Percentiles rank a stretch among this genome's conserved stretches.
These are phyloP conservation scores for Ogataea trehaloabstinens DNA, from an alignment of 805 yeast genomes.

Conservation along the genomic window DNA sequence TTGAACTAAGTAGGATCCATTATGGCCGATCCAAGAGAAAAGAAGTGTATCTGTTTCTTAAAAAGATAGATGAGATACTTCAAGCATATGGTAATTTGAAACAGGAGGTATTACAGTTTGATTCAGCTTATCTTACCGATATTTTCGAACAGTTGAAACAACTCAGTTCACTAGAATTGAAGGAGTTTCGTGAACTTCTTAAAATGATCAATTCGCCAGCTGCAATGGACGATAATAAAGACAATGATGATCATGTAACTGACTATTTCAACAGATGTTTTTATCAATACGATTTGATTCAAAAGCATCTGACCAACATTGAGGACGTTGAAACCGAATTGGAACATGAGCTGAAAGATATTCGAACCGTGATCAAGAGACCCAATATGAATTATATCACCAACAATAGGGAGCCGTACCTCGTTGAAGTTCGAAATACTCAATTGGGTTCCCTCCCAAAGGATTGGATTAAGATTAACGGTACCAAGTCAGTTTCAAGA, in stretches of 20 bases:
- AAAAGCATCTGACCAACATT: constrained; percentile 41
- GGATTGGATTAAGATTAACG: constrained; percentile 75
- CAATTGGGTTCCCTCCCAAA: constrained; percentile 59
- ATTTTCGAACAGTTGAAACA: constrained; percentile 18
- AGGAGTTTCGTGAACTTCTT: constrained; percentile 34
- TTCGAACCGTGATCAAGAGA: constrained; percentile 48
- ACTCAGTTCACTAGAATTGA: constrained; percentile 13
- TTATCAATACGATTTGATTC: constrained; percentile 36
- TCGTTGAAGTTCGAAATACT: constrained; percentile 71
- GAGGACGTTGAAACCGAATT: constrained; percentile 46
- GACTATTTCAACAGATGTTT: constrained; percentile 43
- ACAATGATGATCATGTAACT: constrained; percentile 35
- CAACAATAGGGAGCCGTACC: constrained; percentile 63
- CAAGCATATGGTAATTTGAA: constrained; percentile 26
- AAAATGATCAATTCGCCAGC: constrained; percentile 50
- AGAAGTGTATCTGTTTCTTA: constrained; percentile 57
- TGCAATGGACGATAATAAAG: constrained; percentile 52
- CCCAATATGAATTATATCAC: constrained; percentile 57
- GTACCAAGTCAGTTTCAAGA: constrained; percentile 66
- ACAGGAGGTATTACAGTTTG: constrained; percentile 16
- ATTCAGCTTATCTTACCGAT: constrained; percentile 22
- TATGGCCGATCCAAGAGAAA: constrained; percentile 57
- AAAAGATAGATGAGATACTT: constrained; percentile 40
- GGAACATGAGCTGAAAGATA: constrained; percentile 46
- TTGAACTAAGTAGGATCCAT: constrained; percentile 54